phyloP scores from a whole-genome alignment of 495 filamentous ascomycete genomes.

The Daldinia concentrica region DNA sequence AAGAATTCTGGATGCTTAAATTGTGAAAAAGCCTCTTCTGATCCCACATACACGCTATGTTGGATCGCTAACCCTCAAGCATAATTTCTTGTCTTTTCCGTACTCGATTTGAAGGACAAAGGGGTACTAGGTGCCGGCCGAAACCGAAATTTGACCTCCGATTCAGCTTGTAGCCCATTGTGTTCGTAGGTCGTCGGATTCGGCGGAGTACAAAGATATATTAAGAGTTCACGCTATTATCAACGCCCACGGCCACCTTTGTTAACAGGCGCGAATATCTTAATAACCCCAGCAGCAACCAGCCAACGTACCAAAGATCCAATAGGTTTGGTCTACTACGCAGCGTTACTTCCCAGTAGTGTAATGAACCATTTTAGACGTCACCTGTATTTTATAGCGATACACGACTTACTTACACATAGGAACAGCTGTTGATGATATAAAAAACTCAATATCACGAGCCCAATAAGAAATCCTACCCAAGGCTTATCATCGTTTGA shows the following conservation, averaged over 20 bases:
- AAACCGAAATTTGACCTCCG: conserved; percentile 13
- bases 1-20: no score
- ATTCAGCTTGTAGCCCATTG: conserved; percentile 12
- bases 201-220: conserved; percentile 29
- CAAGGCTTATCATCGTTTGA: neutral
- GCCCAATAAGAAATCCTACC: neutral
- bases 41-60: neutral
- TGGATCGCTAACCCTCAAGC: neutral
- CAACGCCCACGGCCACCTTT: conserved; percentile 9
- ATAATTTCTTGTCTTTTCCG: neutral
- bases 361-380: neutral
- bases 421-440: neutral
- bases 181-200: conserved; percentile 22
- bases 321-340: neutral
- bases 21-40: no score
- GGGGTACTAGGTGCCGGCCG: neutral
- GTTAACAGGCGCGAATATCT: conserved; percentile 13
- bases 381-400: neutral
- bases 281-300: neutral
- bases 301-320: neutral
- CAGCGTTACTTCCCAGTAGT: neutral
- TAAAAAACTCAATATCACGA: neutral
- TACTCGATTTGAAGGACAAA: conserved; percentile 10
- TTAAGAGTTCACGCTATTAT: neutral
- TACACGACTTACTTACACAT: neutral